Evolutionary conservation across 208 protist species (phyloP), one percentile per base, ranked within the genome.

Genomic region (Trypanosoma brucei): DNA sequence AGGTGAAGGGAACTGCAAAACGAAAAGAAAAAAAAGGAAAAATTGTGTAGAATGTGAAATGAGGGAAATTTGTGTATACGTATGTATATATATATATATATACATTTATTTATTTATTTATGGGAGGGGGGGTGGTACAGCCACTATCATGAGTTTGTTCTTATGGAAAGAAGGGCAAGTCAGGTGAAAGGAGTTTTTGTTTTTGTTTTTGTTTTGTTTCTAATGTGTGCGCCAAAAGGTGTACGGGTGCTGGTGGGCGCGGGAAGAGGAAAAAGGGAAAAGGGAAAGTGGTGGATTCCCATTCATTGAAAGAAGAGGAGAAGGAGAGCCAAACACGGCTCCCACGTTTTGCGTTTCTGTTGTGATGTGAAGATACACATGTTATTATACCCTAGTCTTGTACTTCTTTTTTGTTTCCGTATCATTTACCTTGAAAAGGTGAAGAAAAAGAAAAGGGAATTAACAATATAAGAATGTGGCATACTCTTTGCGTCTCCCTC

Each of bases 1-100:
- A 22, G 22, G 22, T 22, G 22, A 22, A 22, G 22, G 22, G 22
- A 22, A 22, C 22, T 22, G 22, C 22, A 42, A 42, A 11, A 53
- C 3, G n/a, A 44, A 45, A 46, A 45, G 2, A 44, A 42, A 64
- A 42, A 55, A 9, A 55, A n/a, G 11, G 33, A 37, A 14, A 64
- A 39, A 44, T 22, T 31, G 55, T 55, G 46, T 37, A 55, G 45
- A 55, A 8, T 34, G 35, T 11, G 44, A 48, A 8, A 48, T 48
- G 14, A 48, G 14, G 14, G 9, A 48, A 48, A 48, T 48, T n/a
- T 48, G 14, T 14, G 14, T 14, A n/a, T 48, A 48, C 8, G 14
- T 48, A 48, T 48, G 0, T 48, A 48, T 48, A 48, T n/a, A 48
- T 48, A 48, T 48, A 48, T n/a, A 14, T 48, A 14, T 48, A 48